phyloP scores from a whole-genome alignment of 169 alveolate species.

The Plasmodium malariae region DNA sequence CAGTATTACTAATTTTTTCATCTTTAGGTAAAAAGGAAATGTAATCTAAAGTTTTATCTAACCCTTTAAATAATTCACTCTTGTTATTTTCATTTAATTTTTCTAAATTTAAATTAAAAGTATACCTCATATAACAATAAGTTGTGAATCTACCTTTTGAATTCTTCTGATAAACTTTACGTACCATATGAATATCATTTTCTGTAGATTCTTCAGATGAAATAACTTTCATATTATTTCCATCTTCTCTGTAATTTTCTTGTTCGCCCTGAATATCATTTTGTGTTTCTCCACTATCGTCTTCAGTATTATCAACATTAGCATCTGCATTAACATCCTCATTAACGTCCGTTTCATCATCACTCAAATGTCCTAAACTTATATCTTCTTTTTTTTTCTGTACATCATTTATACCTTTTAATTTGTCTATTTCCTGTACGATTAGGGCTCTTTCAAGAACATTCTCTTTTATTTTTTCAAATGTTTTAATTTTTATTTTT shows the following conservation, averaged over 20 bases:
- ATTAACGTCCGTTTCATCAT: constrained; percentile 12
- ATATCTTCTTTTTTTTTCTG: neutral
- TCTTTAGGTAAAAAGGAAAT: constrained; percentile 59
- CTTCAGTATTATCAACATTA: neutral
- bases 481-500: constrained; percentile 47
- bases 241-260: neutral
- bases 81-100: constrained; percentile 60
- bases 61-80: constrained; percentile 67
- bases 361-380: constrained; percentile 27
- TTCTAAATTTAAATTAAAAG: constrained; percentile 69
- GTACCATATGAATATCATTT: constrained; percentile 73
- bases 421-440: constrained; percentile 40
- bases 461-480: constrained; percentile 68
- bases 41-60: constrained; percentile 48
- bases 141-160: constrained; percentile 32
- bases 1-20: constrained; percentile 34
- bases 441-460: constrained; percentile 64
- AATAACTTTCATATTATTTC: constrained; percentile 45
- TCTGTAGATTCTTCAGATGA: constrained; percentile 72
- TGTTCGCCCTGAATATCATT: neutral
- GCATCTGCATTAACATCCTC: neutral
- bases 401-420: constrained; percentile 3
- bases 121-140: constrained; percentile 65
- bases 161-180: constrained; percentile 61
- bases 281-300: neutral